phyloP scores from a whole-genome alignment of 805 yeast genomes.

The Saccharomycopsis fodiens region DNA sequence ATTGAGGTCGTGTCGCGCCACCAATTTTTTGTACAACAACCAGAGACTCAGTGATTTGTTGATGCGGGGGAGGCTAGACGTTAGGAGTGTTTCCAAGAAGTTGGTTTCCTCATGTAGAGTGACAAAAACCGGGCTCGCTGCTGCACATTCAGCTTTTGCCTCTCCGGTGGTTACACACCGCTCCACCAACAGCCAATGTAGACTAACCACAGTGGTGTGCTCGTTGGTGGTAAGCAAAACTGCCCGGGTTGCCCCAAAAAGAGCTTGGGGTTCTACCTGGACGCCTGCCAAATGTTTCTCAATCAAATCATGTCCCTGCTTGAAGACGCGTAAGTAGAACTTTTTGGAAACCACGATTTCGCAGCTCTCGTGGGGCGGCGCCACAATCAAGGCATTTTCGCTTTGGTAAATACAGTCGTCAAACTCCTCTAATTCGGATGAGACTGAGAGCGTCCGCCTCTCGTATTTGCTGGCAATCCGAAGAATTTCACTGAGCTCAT shows the following conservation, averaged over 20 bases:
- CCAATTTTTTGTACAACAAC: slow-evolving; percentile 24
- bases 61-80: slow-evolving; percentile 24
- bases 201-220: neutral
- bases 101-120: neutral
- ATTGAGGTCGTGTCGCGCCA: neutral
- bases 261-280: too few species aligned
- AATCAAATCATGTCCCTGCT: slow-evolving; percentile 8
- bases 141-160: too few species aligned
- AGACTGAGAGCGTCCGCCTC: too few species aligned
- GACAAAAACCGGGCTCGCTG: too few species aligned
- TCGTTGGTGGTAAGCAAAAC: neutral
- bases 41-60: slow-evolving; percentile 31
- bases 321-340: slow-evolving; percentile 1
- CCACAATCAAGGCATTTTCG: neutral
- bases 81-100: slow-evolving; percentile 20
- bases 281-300: too few species aligned
- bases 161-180: too few species aligned
- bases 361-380: neutral
- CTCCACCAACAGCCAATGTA: neutral
- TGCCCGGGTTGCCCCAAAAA: neutral
- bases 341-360: slow-evolving; percentile 8
- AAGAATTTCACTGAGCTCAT: too few species aligned
- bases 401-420: neutral
- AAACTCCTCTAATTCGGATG: too few species aligned
- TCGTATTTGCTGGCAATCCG: too few species aligned